phyloP scores from a whole-genome alignment of 2,329 filamentous ascomycete species.

The Penicillium frequentans region DNA sequence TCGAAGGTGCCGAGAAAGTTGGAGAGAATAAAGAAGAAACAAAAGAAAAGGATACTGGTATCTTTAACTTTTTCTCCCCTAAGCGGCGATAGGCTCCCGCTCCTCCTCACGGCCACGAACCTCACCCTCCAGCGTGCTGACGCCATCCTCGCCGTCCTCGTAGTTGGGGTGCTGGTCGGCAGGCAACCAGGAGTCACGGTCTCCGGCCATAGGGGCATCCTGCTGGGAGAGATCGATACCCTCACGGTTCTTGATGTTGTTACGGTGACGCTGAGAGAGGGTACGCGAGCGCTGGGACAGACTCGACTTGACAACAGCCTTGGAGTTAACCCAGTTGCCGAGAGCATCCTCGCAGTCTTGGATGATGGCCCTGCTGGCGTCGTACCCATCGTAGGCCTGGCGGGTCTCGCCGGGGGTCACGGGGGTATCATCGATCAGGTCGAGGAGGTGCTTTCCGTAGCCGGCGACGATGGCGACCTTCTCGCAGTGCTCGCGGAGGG shows the following conservation, averaged over 20 bases:
- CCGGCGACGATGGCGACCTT: slow-evolving; percentile 98
- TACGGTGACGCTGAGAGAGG: slow-evolving; percentile 78
- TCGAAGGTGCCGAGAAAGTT: background rate
- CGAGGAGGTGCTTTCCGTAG: slow-evolving; percentile 96
- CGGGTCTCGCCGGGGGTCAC: slow-evolving; percentile 97
- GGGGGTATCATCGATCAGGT: slow-evolving; percentile 92
- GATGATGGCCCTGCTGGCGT: slow-evolving; percentile 97
- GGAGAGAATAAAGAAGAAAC: background rate
- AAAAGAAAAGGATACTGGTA: background rate
- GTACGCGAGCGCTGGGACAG: slow-evolving; percentile 85
- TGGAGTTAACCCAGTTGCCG: slow-evolving; percentile 93
- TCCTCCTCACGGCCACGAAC: slow-evolving; percentile 38
- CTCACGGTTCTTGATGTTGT: slow-evolving; percentile 68
- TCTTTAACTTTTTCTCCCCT: slow-evolving; percentile 2
- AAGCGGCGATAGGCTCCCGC: slow-evolving; percentile 30
- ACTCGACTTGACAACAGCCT: slow-evolving; percentile 83
- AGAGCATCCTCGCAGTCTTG: slow-evolving; percentile 98
- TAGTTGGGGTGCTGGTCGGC: slow-evolving; percentile 59
- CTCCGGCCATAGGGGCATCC: slow-evolving; percentile 74
- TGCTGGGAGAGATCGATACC: slow-evolving; percentile 81
- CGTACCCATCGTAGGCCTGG: slow-evolving; percentile 94
- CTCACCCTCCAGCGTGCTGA: slow-evolving; percentile 34
- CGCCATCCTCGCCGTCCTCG: slow-evolving; percentile 44
- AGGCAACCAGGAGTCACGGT: slow-evolving; percentile 78
- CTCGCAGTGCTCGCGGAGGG: slow-evolving; percentile 93